Base-by-base conservation (phyloP, 768 basidiomycete species). In the Dioszegia aurantiaca region DNA sequence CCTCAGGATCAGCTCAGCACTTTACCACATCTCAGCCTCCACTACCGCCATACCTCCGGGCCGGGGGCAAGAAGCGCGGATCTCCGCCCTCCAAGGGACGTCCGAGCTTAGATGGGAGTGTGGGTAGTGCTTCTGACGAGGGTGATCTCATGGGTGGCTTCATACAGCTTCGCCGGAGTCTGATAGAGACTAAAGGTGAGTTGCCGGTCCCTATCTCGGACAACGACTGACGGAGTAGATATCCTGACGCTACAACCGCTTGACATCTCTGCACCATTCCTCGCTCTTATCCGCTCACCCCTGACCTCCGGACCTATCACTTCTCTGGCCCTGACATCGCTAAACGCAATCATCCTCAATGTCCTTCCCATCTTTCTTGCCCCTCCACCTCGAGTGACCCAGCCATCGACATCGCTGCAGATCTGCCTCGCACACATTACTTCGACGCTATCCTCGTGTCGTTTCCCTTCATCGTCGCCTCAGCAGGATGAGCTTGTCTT, bases 401-500 rank as follows among this genome's bases (percentile, higher is more conserved):
- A 37, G 83, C 87, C 41, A 61, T 81, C 48, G 79, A 81, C 36
- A 77, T 93, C 60, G 82, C 86, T 62, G 72, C 79, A 53, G 53
- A 57, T 67, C 43, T 87, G 87, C 4, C 82, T 98, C 51, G 80
- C 85, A 17, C 89, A 90, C 61, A 82, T 95, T 58, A 93, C 92
- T 74, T 87, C 83, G 59, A 86, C 94, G 0, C 84, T 93, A 12
- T 90, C 94, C 4, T 90, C 90, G 70, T 97, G 94, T 82, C 92
- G 94, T 78, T 99, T 99, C 71, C 94, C 98, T 78, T 89, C 90
- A 3, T 94, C 89, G 69, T 92, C 97, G 73, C 90, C 90, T 1
- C 90, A 92, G n/a, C 89, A 90, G 4, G 95, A 99, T 77, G 95
- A 99, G 76, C 88, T 95, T 8, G 93, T 97, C 9, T 81, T 98